Percentiles rank a stretch among this genome's conserved stretches.
Conservation (phyloP, 106 monocot genomes). For the Acorus calamus region DNA sequence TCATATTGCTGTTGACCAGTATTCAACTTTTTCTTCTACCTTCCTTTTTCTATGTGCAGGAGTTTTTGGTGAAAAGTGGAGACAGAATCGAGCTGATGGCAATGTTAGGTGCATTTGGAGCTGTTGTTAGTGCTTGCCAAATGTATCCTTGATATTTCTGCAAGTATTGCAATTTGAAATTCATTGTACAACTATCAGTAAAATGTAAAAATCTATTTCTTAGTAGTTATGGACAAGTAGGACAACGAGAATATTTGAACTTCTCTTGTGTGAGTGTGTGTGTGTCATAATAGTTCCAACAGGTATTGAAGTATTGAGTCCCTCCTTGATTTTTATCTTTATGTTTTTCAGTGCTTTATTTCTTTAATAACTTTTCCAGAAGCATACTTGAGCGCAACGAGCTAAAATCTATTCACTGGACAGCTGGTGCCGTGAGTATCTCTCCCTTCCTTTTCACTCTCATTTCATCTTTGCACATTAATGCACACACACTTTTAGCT, state of each 20-base stretch:
- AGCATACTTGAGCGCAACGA: slow-evolving; percentile 69
- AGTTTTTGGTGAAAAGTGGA: slow-evolving; percentile 73
- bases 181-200: no score
- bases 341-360: neutral
- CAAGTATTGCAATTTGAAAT: neutral
- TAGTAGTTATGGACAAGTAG: no score
- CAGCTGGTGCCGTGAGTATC: slow-evolving; percentile 56
- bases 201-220: no score
- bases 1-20: no score
- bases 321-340: no score
- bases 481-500: no score
- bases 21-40: neutral
- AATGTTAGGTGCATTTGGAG: slow-evolving; percentile 80
- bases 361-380: slow-evolving; percentile 42
- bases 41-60: slow-evolving; percentile 28
- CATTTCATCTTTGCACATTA: neutral
- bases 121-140: slow-evolving; percentile 64
- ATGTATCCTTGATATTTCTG: slow-evolving; percentile 67
- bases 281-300: no score
- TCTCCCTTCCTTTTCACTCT: slow-evolving; percentile 12
- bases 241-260: no score
- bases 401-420: slow-evolving; percentile 59
- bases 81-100: slow-evolving; percentile 75
- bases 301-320: no score
- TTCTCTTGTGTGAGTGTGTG: no score